Evolutionary conservation across 1,284 basidiomycete genomes (phyloP).

Genomic region (Rhodofomes roseus): DNA sequence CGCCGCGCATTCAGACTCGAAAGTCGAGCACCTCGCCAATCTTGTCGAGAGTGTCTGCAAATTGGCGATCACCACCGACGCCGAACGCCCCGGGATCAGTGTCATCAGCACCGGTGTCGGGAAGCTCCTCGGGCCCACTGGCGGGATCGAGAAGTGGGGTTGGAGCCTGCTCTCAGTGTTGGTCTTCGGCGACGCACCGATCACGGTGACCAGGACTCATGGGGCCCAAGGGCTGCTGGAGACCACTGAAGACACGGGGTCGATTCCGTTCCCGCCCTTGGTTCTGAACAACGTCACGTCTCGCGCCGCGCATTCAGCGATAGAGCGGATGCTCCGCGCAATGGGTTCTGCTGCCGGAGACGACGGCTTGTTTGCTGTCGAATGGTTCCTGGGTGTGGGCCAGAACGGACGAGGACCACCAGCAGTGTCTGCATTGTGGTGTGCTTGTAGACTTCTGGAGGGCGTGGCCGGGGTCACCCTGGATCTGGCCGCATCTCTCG

Average conservation of each 20-base stretch:
- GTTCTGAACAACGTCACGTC: slow-evolving; percentile 61
- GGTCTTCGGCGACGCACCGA: slow-evolving; percentile 58
- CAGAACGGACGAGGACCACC: slow-evolving; percentile 38
- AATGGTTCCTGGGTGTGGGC: slow-evolving; percentile 76
- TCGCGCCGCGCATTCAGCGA: slow-evolving; percentile 45
- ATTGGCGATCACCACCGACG: slow-evolving; percentile 25
- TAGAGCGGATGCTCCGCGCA: slow-evolving; percentile 69
- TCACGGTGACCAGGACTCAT: slow-evolving; percentile 44
- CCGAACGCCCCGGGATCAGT: slow-evolving; percentile 25
- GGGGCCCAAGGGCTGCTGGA: slow-evolving; percentile 59
- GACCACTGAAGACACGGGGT: slow-evolving; percentile 32
- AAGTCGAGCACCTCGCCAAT: slow-evolving; percentile 62
- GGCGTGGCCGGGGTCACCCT: slow-evolving; percentile 56
- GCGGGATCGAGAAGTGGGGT: slow-evolving; percentile 87
- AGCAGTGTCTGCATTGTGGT: slow-evolving; percentile 80
- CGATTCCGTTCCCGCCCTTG: slow-evolving; percentile 53
- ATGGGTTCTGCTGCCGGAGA: slow-evolving; percentile 73
- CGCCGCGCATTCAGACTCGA: slow-evolving; percentile 63
- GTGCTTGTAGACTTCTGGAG: slow-evolving; percentile 69
- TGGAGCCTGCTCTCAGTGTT: slow-evolving; percentile 77
- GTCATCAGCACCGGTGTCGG: slow-evolving; percentile 55
- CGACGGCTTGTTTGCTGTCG: slow-evolving; percentile 67
- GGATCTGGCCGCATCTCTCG: slow-evolving; percentile 20
- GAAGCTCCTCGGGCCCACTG: slow-evolving; percentile 73
- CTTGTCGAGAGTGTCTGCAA: slow-evolving; percentile 71